A percentile compares a stretch with the other conserved stretches of the same genome.
Evolutionary conservation across 345 rosid species (phyloP).

Genomic region (Syzygium oleosum): DNA sequence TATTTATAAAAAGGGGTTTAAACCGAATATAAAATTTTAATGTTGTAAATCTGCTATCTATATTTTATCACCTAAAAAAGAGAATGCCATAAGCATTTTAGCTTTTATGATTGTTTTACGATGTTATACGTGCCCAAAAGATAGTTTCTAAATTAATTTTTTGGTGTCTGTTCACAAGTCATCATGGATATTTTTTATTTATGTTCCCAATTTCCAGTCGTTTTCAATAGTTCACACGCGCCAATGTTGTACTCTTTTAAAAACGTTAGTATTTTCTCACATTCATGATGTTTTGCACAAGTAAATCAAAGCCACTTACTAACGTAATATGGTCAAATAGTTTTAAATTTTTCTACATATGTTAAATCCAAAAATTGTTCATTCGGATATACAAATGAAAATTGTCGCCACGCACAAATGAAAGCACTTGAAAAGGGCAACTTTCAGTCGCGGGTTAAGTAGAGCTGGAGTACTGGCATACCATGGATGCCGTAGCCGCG

Average conservation of each 20-base stretch:
- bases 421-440: not conserved
- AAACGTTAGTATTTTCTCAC: not conserved
- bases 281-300: not conserved
- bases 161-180: not conserved
- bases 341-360: not conserved
- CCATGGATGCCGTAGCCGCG: fast-evolving
- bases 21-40: too few relatives aligned
- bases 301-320: not conserved
- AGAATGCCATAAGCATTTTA: not conserved
- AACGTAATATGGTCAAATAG: not conserved
- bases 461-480: not conserved
- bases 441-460: not conserved
- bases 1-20: too few relatives aligned
- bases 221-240: not conserved
- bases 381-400: not conserved
- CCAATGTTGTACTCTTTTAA: not conserved
- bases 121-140: not conserved
- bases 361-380: not conserved
- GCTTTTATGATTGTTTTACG: not conserved
- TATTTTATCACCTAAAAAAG: too few relatives aligned
- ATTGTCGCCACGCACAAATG: not conserved
- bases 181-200: not conserved
- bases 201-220: too few relatives aligned
- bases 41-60: too few relatives aligned
- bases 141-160: not conserved